Evolutionary conservation across 768 basidiomycete genomes (phyloP).

Genomic region (Serendipita sp.): DNA sequence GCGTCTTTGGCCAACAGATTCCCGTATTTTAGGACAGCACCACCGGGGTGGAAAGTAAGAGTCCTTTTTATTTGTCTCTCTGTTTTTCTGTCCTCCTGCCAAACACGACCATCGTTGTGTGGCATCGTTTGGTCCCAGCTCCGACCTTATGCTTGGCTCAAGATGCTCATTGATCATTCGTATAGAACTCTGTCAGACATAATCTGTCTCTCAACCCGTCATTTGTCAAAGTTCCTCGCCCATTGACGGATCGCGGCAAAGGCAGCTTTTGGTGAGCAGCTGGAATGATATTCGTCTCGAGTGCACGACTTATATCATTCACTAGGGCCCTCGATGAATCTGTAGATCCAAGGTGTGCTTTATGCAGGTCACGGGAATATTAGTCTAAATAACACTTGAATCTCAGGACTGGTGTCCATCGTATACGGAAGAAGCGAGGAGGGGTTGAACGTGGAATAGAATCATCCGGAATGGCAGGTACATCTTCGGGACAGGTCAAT

Average conservation of each 20-base stretch:
- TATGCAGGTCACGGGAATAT: neutral
- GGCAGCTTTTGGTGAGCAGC: conserved; percentile 79
- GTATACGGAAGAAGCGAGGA: conserved; percentile 58
- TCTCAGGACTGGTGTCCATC: conserved; percentile 58
- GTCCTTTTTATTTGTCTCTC: conserved; percentile 19
- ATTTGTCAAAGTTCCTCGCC: conserved; percentile 83
- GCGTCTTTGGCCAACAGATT: conserved; percentile 33
- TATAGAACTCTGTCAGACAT: conserved; percentile 78
- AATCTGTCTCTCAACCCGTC: conserved; percentile 82
- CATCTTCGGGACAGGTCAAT: conserved; percentile 3
- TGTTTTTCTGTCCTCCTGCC: conserved; percentile 16
- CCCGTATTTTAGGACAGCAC: conserved; percentile 75
- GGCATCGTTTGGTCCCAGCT: neutral
- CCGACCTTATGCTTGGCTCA: neutral
- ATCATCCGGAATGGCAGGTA: neutral
- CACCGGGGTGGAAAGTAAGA: conserved; percentile 84
- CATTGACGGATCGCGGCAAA: conserved; percentile 78
- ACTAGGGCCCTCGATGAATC: conserved; percentile 3
- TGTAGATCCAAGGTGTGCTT: neutral
- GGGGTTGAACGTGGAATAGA: conserved; percentile 6
- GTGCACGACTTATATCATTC: neutral
- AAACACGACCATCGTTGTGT: conserved; percentile 9
- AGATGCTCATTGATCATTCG: neutral
- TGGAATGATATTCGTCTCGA: neutral
- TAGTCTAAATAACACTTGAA: neutral